Base-by-base conservation (phyloP, 768 basidiomycete genomes). In the Chiua virens region DNA sequence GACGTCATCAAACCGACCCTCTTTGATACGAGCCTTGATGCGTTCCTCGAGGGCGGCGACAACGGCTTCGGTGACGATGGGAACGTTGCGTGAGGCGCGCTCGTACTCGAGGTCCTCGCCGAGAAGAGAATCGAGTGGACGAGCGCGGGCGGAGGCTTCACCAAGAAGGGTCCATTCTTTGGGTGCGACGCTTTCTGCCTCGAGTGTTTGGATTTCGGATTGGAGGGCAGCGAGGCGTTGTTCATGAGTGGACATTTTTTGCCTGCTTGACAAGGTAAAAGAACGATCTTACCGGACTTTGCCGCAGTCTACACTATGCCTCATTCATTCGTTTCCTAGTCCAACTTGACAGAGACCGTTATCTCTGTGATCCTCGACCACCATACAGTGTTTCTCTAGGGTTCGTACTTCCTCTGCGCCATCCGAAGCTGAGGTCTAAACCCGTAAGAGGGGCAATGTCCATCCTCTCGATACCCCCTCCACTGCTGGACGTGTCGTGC, bases 31-130 rank as follows among this genome's bases (percentile, higher is more conserved):
- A 7, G 82, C 78, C 69, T 95, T 98, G 71, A 99, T 98, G 49
- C 83, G 79, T 45, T 92, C 93, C 72, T 98, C 96, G 20, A 99
- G 75, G 18, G 77, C 76, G 48, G 82, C 79, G 8, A 97, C 90
- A 27, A 74, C 76, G 63, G 93, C 90, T 66, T 98, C 93, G 1
- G 97, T 98, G 49, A 97, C 81, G 40, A 92, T 79, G 15, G 96
- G 97, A 1, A 87, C 86, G 18, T 85, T 79, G 70, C 93, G 96
- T 73, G 86, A 82, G 21, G 86, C 82, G 25, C 92, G 86, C 53
- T 98, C 97, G 57, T 94, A 98, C 50, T 98, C 96, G 27, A 99
- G 79, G 68, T 97, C 92, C 65, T 98, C 90, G 67, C 92, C 91
- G 13, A 99, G 78, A 18, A 98, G 75, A 9, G 90, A 89, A 68